phyloP scores from a whole-genome alignment of 495 filamentous ascomycete species.

The Lindgomyces ingoldianus region DNA sequence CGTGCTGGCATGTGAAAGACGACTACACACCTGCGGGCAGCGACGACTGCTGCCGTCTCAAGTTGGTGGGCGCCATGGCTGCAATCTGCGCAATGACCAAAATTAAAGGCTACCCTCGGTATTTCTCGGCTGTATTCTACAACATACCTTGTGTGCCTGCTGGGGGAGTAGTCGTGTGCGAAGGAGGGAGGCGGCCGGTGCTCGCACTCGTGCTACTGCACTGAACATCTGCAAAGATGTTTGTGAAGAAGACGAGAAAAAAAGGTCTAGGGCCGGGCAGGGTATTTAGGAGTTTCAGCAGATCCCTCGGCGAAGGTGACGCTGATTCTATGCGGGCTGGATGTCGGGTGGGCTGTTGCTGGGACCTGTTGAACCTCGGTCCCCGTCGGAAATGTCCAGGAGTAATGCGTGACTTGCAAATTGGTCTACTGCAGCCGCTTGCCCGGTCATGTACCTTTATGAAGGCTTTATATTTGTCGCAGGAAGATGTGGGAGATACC shows the following conservation, averaged over 20 bases:
- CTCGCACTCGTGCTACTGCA: slow-evolving; percentile 39
- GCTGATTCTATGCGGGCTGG: not conserved
- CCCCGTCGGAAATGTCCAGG: slow-evolving; percentile 15
- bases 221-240: slow-evolving; percentile 36
- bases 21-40: slow-evolving; percentile 56
- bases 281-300: slow-evolving; percentile 1
- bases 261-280: not conserved
- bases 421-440: not conserved
- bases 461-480: not conserved
- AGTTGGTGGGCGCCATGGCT: slow-evolving; percentile 55
- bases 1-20: slow-evolving; percentile 31
- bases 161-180: slow-evolving; percentile 19
- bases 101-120: slow-evolving; percentile 1
- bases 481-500: not conserved
- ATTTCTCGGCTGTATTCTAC: not conserved
- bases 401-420: slow-evolving; percentile 21
- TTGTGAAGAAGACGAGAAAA: not conserved
- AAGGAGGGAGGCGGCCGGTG: slow-evolving; percentile 36
- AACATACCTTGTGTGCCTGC: slow-evolving; percentile 28
- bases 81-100: slow-evolving; percentile 33
- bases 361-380: slow-evolving; percentile 6
- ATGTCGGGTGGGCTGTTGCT: not conserved
- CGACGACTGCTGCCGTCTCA: slow-evolving; percentile 59
- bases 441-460: not conserved
- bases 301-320: slow-evolving; percentile 6